Base-by-base conservation (phyloP, 768 basidiomycete species). In the Mycena vitilis region DNA sequence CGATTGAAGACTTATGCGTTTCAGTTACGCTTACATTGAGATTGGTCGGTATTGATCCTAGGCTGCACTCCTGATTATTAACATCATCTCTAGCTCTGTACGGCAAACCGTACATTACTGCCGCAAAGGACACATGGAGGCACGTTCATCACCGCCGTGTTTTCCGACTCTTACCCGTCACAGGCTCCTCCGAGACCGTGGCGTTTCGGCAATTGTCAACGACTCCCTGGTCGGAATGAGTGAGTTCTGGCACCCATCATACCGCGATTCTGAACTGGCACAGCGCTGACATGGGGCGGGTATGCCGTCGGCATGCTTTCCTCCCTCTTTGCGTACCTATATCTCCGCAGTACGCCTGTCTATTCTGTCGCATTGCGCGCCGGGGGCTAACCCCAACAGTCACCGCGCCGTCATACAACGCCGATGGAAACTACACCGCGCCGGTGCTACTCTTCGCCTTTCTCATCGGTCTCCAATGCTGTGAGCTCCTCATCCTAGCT, bases 41-140 rank as follows among this genome's bases (percentile, higher is more conserved):
- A 95, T 95, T 55, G 89, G 89, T 91, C n/a, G 53, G 55, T 42
- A 54, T 30, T 10, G 23, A 38, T 34, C 18, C 56, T 63, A 57
- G 36, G 10, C 25, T 34, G 22, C 16, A 8, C 8, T 42, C 37
- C 37, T 36, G 40, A n/a, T 13, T 23, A 59, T 55, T 45, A 25
- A 37, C 60, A 10, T 12, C 38, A 38, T 36, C 54, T 23, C 23
- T 52, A 92, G 92, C 94, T 0, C 81, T 95, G 12, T 96, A 95
- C 75, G 94, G 95, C 40, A 96, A 95, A 78, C 81, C 91, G 1
- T 95, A 95, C 71, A 85, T 95, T 49, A 76, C 83, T 30, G 94
- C 94, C 36, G 93, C 94, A 0, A 94, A 92, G 77, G 93, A 94
- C 76, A 94, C 95, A 0, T 95, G 91, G 92, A 84, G 86, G 42